Base-by-base conservation (phyloP, 2,329 filamentous ascomycete species). In the Colletotrichum tropicale region DNA sequence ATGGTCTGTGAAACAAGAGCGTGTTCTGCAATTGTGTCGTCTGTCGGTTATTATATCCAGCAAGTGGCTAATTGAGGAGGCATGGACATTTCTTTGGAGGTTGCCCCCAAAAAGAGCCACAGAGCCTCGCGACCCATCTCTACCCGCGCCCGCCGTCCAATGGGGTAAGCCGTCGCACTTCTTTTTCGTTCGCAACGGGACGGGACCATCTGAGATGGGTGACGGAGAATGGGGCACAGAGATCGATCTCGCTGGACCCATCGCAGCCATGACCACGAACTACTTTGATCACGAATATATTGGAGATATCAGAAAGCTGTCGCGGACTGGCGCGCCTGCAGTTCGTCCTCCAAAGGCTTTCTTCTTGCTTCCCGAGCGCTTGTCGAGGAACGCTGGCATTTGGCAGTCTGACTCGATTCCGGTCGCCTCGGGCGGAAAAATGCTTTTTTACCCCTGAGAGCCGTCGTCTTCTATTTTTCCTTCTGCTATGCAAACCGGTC, bases 121-220 rank as follows among this genome's bases (percentile, higher is more conserved):
- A 67, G 73, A 75, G 73, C 58, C 73, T 75, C 68, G 34, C 56
- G 73, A 72, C 73, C 73, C 73, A 75, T 75, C 70, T 75, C 69
- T 75, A 75, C 69, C 73, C 73, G 73, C 28, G 56, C 55, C n/a
- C 5, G 43, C 69, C 70, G 28, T 73, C 73, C 73, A 75, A 75
- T 75, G 38, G 69, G 73, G 43, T 12, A 68, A 71, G 30, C 61
- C 55, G 55, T 71, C 36, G 68, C 48, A 56, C 36, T 68, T 70
- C 36, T 52, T 34, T 52, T 61, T 55, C 43, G 18, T 67, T 61
- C 69, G 18, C 62, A 66, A 73, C 64, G 73, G 70, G 64, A 75
- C 70, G 69, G 73, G 62, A 66, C 73, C 68, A 75, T 75, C 73
- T 75, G 61, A 75, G 64, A 75, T 75, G 73, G 64, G 67, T 73